phyloP scores from a whole-genome alignment of 2,329 filamentous ascomycete species.

The Endoconidiophora polonica region DNA sequence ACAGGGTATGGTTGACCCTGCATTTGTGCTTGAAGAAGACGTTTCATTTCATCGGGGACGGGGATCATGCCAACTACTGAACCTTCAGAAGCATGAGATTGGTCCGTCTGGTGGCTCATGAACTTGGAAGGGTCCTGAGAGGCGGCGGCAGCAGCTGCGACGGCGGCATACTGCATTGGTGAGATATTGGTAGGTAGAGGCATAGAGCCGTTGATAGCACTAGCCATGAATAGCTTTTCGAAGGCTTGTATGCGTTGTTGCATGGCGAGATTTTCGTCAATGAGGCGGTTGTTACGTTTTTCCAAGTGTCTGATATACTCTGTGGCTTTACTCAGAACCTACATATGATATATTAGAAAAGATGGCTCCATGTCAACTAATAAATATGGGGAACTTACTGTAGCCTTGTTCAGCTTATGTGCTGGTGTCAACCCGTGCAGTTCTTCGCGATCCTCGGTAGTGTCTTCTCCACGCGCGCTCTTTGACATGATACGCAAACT shows the following conservation, averaged over 20 bases:
- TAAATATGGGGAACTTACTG: slow-evolving; percentile 30
- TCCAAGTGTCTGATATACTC: slow-evolving; percentile 92
- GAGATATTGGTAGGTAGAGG: slow-evolving; percentile 37
- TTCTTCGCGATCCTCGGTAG: slow-evolving; percentile 61
- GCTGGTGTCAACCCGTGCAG: slow-evolving; percentile 68
- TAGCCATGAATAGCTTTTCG: slow-evolving; percentile 63
- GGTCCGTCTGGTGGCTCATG: slow-evolving; percentile 30
- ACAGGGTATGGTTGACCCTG: slow-evolving; percentile 37
- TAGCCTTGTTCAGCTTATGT: slow-evolving; percentile 96
- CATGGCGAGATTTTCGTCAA: slow-evolving; percentile 66
- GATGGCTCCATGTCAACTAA: background rate
- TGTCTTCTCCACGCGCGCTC: slow-evolving; percentile 49
- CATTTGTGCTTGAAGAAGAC: slow-evolving; percentile 40
- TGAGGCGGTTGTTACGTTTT: slow-evolving; percentile 67
- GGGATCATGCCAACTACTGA: slow-evolving; percentile 42
- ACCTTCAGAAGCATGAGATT: slow-evolving; percentile 27
- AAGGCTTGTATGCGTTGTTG: slow-evolving; percentile 61
- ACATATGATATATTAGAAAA: background rate
- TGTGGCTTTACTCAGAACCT: slow-evolving; percentile 80
- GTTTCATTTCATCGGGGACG: slow-evolving; percentile 50
- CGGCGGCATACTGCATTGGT: slow-evolving; percentile 30
- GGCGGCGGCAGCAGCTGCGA: slow-evolving; percentile 6
- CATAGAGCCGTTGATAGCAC: slow-evolving; percentile 49
- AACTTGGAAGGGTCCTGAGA: slow-evolving; percentile 17
- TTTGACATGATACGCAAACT: slow-evolving; percentile 74